Evolutionary conservation across 2,329 filamentous ascomycete genomes (phyloP), one percentile per base, ranked within the genome.

Genomic region (Colletotrichum cereale): DNA sequence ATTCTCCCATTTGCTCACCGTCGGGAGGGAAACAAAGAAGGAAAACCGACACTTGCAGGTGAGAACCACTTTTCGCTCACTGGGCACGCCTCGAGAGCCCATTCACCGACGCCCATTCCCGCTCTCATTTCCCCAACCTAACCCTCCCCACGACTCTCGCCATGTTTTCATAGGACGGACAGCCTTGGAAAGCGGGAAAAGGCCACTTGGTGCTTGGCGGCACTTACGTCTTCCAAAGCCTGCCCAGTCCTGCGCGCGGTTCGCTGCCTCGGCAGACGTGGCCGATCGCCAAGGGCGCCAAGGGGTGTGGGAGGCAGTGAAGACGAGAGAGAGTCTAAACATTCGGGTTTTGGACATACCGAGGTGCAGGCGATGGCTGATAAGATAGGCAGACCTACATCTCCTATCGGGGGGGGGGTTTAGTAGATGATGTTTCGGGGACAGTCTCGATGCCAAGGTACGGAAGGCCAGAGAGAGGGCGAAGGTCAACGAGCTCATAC

Each of bases 301-400:
- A 48, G 64, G 16, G 38, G 21, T 47, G 57, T 53, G 52, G 38
- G 47, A 29, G 8, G 36, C 11, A 38, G 36, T 12, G 36, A 31
- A 24, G 21, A 12, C 6, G 42, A 10, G 7, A 31, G 11, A 40
- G 12, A 36, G 21, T 29, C 14, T 36, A 21, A 14, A 29, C n/a
- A 8, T 34, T 69, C 47, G 65, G 66, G 4, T 12, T 29, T 12
- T 29, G 40, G 26, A 10, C 10, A 38, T 24, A 53, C 69, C 69
- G 65, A 69, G 24, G 14, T 72, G 69, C 65, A 72, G 52, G 5
- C 10, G 24, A 24, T 64, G 65, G 52, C 60, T 64, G 29, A 50
- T 21, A 47, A 31, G 48, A n/a, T 34, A 38, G 26, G 12, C 12
- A 26, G 26, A 5, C 7, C 16, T n/a, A 31, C 24, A 38, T 44